Base-by-base conservation (phyloP, 805 yeast species). In the Myxozyma neotropica region DNA sequence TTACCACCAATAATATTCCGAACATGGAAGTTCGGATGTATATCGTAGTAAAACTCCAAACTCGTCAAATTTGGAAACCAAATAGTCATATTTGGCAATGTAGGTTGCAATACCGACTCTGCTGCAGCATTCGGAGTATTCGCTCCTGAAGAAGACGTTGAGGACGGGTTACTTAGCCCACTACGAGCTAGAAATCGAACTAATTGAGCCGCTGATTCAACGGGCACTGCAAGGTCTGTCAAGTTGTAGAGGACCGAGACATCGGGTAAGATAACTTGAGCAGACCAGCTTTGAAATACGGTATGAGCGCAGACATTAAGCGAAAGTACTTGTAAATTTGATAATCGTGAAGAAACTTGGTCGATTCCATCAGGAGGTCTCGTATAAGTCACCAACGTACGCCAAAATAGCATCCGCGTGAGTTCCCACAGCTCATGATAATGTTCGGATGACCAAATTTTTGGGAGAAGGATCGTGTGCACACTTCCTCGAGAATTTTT, bases 331-430 rank as follows among this genome's bases (percentile, higher is more conserved):
- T 44, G 55, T 10, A 52, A 23, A 29, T 52, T 52, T 1, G 55
- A 52, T 5, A 52, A 24, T 19, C 55, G 38, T 21, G 48, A 33
- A 3, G 45, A n/a, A 8, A 42, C 48, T 31, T 40, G 46, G 10
- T 40, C 55, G 12, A 38, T 40, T 38, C 55, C 55, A 6, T 38
- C 47, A 8, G 55, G 55, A 29, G 55, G 45, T 27, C n/a, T n/a
- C n/a, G 33, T 51, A 17, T 40, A 51, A 12, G 48, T 51, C 24
- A 51, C 19, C 27, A 51, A 23, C 15, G 48, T 42, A 31, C 49
- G n/a, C 55, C 55, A 52, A 24, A 52, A 44, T 8, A 42, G 42
- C 49, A 52, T 42, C 7, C 48, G 49, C 29, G 49, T 43, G 10
- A 35, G 40, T 43, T 43, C 43, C 40, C 49, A 42, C 19, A 31